Conservation (phyloP, 2,329 filamentous ascomycete species). For the Neophaeococcomyces mojaviensis region DNA sequence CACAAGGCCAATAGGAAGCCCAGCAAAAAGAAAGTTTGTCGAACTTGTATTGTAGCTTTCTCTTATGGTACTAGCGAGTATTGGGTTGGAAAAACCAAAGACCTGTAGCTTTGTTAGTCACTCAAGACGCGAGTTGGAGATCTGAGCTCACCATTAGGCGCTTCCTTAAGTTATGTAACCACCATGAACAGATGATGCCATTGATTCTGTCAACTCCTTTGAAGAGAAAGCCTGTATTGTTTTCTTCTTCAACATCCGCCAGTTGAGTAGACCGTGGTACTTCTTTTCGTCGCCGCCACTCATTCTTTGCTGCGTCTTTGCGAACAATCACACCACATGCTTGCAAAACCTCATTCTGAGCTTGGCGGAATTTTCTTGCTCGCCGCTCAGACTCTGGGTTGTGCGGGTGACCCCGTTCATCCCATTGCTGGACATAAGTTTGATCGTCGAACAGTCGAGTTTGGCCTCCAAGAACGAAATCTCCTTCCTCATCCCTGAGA, state of each 20-base stretch:
- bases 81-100: neutral
- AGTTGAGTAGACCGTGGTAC: conserved; percentile 31
- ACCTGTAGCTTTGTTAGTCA: neutral
- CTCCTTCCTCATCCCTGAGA: conserved; percentile 19
- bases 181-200: conserved; percentile 37
- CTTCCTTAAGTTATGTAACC: conserved; percentile 31
- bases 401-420: conserved; percentile 40
- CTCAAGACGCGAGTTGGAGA: neutral
- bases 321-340: conserved; percentile 43
- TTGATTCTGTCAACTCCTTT: conserved; percentile 34
- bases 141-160: conserved; percentile 31
- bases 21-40: neutral
- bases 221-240: conserved; percentile 37
- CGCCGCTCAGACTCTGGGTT: conserved; percentile 36
- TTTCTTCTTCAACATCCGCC: conserved; percentile 31
- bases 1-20: conserved; percentile 3
- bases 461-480: conserved; percentile 19
- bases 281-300: conserved; percentile 25
- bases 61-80: neutral
- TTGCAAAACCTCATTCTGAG: conserved; percentile 44
- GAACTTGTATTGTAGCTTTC: neutral
- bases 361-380: conserved; percentile 35
- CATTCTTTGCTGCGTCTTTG: conserved; percentile 24
- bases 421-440: conserved; percentile 41
- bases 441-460: conserved; percentile 29